A percentile compares a stretch with the other conserved stretches of the same genome.
phyloP scores from a whole-genome alignment of 768 basidiomycete species.

The Calocera viscosa region DNA sequence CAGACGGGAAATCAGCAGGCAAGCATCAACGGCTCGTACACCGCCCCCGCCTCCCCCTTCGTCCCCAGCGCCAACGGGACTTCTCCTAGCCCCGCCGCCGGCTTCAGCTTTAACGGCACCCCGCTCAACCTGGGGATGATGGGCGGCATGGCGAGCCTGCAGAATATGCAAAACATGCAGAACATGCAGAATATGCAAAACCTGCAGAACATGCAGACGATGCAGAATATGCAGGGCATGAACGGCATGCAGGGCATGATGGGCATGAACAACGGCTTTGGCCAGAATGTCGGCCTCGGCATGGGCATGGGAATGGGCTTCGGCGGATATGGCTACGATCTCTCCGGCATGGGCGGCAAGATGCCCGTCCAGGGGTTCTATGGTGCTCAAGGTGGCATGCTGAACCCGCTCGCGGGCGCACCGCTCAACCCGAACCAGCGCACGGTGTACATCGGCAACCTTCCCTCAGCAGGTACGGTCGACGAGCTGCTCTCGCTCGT shows the following conservation, averaged over 20 bases:
- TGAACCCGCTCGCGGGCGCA: slow-evolving; percentile 23
- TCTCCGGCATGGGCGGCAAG: slow-evolving; percentile 4
- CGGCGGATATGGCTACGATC: slow-evolving; percentile 14
- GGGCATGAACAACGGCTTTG: slow-evolving; percentile 11
- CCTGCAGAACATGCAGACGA: background rate
- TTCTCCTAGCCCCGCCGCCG: slow-evolving; percentile 11
- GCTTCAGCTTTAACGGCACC: background rate
- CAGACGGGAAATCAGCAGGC: slow-evolving; percentile 9
- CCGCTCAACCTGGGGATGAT: slow-evolving; percentile 33
- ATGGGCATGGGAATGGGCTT: slow-evolving; percentile 21
- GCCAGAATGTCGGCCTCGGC: slow-evolving; percentile 19
- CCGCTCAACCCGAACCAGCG: slow-evolving; percentile 46
- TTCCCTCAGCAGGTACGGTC: slow-evolving; percentile 88
- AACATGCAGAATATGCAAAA: background rate
- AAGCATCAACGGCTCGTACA: background rate
- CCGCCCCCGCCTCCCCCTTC: background rate
- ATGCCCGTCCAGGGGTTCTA: slow-evolving; percentile 14
- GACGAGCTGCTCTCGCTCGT: slow-evolving; percentile 97
- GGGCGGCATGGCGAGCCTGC: slow-evolving; percentile 3
- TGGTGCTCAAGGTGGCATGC: background rate
- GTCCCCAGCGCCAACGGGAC: slow-evolving; percentile 8
- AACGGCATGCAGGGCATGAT: slow-evolving; percentile 9
- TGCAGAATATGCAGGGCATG: background rate
- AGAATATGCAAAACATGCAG: background rate
- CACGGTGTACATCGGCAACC: slow-evolving; percentile 93